phyloP scores from a whole-genome alignment of 2,329 filamentous ascomycete genomes.

The Hysterium pulicare region DNA sequence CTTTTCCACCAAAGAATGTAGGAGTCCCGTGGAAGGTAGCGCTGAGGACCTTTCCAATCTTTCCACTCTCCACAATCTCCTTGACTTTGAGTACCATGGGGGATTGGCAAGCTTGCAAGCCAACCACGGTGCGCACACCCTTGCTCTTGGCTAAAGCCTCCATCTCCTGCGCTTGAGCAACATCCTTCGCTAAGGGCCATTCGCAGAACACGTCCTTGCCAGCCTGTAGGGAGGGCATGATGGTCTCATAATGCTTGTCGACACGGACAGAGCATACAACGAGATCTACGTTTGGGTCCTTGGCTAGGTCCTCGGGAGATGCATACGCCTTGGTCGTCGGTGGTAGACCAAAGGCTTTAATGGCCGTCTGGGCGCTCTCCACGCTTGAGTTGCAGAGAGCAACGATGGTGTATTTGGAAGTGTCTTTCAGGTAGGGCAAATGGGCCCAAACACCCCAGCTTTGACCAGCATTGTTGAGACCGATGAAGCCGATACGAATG shows the following conservation, averaged over 20 bases:
- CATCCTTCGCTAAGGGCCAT: conserved; percentile 43
- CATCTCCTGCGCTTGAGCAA: conserved; percentile 41
- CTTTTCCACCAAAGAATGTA: conserved; percentile 10
- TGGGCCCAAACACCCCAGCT: conserved; percentile 35
- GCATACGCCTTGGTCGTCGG: conserved; percentile 43
- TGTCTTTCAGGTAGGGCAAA: conserved; percentile 32
- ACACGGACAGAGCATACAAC: conserved; percentile 43
- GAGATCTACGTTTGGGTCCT: conserved; percentile 45
- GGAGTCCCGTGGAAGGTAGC: conserved; percentile 20
- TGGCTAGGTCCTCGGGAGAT: conserved; percentile 40
- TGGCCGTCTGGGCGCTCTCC: conserved; percentile 39
- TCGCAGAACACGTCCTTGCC: conserved; percentile 51
- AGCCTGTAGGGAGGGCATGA: conserved; percentile 39
- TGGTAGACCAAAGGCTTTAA: conserved; percentile 38
- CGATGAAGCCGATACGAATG: conserved; percentile 27
- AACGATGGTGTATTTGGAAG: conserved; percentile 42
- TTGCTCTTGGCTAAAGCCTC: conserved; percentile 34
- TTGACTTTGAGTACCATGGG: conserved; percentile 39
- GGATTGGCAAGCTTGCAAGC: conserved; percentile 42
- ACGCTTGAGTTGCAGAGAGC: conserved; percentile 47
- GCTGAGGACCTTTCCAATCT: conserved; percentile 42
- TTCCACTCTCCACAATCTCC: conserved; percentile 36
- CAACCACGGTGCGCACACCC: conserved; percentile 43
- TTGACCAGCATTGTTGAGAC: conserved; percentile 15
- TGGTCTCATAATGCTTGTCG: conserved; percentile 38